A percentile compares a stretch with the other conserved stretches of the same genome.
Evolutionary conservation across 2,329 filamentous ascomycete genomes (phyloP).

Genomic region (Trichoderma simmonsii): DNA sequence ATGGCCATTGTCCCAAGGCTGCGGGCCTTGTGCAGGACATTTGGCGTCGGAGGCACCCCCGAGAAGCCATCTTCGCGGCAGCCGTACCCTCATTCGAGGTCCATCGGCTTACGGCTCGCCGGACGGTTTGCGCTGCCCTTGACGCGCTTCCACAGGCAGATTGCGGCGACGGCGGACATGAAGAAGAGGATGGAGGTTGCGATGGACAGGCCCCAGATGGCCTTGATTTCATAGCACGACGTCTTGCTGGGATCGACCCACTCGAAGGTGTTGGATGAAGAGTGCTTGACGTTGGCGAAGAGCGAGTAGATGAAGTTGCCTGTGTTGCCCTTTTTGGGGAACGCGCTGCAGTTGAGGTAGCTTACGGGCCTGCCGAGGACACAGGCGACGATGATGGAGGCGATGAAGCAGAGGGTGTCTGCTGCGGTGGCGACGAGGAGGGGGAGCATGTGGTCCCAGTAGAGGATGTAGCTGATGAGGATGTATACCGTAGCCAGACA

Average conservation of each 20-base stretch:
- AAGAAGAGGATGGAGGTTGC: constrained; percentile 66
- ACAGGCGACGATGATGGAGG: neutral
- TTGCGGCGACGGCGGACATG: constrained; percentile 23
- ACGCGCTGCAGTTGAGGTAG: constrained; percentile 66
- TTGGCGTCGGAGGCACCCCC: constrained; percentile 23
- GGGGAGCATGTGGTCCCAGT: neutral
- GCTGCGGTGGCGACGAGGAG: neutral
- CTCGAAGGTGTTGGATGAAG: constrained; percentile 30
- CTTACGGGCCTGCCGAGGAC: constrained; percentile 37
- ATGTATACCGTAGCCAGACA: constrained; percentile 78
- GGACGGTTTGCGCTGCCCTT: constrained; percentile 4
- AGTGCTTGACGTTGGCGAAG: constrained; percentile 36
- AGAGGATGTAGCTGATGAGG: constrained; percentile 69
- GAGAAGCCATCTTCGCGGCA: constrained; percentile 42
- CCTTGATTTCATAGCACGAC: constrained; percentile 81
- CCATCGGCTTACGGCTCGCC: constrained; percentile 35
- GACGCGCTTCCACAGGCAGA: neutral
- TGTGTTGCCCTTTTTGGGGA: constrained; percentile 42
- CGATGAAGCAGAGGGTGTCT: neutral
- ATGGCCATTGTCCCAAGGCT: constrained; percentile 40
- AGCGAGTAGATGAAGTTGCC: constrained; percentile 45
- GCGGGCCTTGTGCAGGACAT: constrained; percentile 26
- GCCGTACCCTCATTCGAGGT: constrained; percentile 51
- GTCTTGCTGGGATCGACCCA: constrained; percentile 53
- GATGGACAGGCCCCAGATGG: constrained; percentile 82